These are phyloP conservation scores for Verticillium albo-atrum DNA, from an alignment of 2,329 filamentous ascomycete genomes.

Conservation along the genomic window DNA sequence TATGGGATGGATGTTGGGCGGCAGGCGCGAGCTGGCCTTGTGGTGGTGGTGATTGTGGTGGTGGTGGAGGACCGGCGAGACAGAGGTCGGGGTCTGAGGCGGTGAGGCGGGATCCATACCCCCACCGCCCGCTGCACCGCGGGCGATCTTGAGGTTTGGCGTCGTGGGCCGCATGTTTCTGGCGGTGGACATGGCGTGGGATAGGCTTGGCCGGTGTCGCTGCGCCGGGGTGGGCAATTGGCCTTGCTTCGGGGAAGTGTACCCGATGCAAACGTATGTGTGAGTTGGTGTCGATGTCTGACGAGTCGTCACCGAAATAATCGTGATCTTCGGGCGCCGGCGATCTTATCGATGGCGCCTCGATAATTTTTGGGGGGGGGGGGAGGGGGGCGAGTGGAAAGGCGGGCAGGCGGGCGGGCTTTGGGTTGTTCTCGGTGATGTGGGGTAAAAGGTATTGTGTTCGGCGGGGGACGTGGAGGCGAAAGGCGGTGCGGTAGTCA, in stretches of 20 bases:
- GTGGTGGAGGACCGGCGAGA: constrained; percentile 27
- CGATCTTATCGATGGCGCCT: constrained; percentile 8
- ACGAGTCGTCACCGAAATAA: neutral
- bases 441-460: constrained; percentile 7
- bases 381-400: neutral
- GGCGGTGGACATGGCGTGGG: constrained; percentile 18
- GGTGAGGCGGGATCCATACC: constrained; percentile 37
- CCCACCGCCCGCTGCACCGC: constrained; percentile 3
- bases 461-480: constrained; percentile 6
- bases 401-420: neutral
- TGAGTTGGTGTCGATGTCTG: neutral
- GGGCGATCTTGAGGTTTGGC: constrained; percentile 32
- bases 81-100: constrained; percentile 39
- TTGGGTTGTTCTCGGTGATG: constrained; percentile 1
- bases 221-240: neutral
- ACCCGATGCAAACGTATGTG: neutral
- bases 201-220: neutral
- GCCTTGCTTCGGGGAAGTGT: neutral
- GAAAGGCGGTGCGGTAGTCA: neutral
- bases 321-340: neutral
- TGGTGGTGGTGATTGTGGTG: constrained; percentile 28
- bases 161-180: constrained; percentile 34
- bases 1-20: constrained; percentile 35
- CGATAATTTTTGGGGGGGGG: constrained; percentile 2
- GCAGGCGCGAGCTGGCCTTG: constrained; percentile 20